These are phyloP conservation scores for Rhizophlyctis rosea DNA, from an alignment of 192 early-diverging fungal genomes.

Conservation along the genomic window DNA sequence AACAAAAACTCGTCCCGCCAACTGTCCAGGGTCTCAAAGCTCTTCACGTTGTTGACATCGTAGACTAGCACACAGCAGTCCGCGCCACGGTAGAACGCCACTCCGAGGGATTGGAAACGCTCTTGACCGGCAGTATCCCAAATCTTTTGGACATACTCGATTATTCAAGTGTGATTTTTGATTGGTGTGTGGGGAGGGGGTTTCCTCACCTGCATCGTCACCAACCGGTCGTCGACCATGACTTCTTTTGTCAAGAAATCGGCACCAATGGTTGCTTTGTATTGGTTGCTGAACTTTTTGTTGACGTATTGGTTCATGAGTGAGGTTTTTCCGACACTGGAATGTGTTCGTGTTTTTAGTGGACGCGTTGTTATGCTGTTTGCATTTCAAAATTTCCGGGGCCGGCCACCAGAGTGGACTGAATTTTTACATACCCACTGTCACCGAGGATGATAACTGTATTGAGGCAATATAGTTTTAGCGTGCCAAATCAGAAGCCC, in stretches of 20 bases:
- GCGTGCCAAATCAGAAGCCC: neutral
- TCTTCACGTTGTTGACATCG: conserved; percentile 92
- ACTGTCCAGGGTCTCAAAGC: conserved; percentile 93
- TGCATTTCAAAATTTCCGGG: neutral
- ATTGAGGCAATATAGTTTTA: neutral
- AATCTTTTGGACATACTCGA: conserved; percentile 54
- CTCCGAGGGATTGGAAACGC: conserved; percentile 95
- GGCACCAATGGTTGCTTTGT: conserved; percentile 99
- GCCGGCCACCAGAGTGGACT: too few species aligned
- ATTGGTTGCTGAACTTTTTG: conserved; percentile 93
- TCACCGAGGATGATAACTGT: conserved; percentile 36
- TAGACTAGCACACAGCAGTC: conserved; percentile 98
- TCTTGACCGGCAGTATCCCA: conserved; percentile 99
- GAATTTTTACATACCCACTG: conserved; percentile 30
- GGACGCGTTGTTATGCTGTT: neutral
- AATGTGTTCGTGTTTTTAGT: neutral
- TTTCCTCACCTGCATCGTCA: conserved; percentile 84
- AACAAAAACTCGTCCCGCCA: conserved; percentile 99
- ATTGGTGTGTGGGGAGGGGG: neutral
- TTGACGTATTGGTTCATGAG: conserved; percentile 99
- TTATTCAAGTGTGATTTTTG: conserved; percentile 3
- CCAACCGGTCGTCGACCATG: conserved; percentile 82
- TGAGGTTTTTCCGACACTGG: conserved; percentile 73
- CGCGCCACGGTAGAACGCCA: conserved; percentile 98
- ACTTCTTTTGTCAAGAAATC: conserved; percentile 99